Evolutionary conservation across 805 yeast species (phyloP), one percentile per base, ranked within the genome.

Genomic region (Starmerella bombi): DNA sequence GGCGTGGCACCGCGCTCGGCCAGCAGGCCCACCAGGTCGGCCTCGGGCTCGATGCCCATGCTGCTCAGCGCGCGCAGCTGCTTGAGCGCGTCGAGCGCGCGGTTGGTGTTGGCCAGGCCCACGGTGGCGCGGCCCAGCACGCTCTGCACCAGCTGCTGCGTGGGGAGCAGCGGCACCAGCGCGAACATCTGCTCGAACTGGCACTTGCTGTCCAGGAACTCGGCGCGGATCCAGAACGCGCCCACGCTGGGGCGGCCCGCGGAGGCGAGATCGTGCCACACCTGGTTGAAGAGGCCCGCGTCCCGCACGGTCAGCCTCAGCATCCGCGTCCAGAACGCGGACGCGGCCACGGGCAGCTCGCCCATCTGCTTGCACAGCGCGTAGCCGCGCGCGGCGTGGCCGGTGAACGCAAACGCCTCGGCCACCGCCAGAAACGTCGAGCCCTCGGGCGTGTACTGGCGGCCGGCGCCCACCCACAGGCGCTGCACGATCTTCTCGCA

Each of bases 391-490:
- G 32, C 40, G 16, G 53, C 38, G 25, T 39, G 38, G 32, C 40
- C 41, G 40, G 55, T 54, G 48, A 42, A 40, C 5, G 53, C 57
- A 41, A 46, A 57, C 9, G 53, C 50, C 21, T 53, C 48, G 7
- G 56, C 37, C 20, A 59, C 44, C 18, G 56, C 43, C 10, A 47
- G 34, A 12, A 57, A 42, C 1, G 60, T 47, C 23, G 51, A 39
- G 5, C 44, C 9, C 10, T 36, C 17, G 2, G 58, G 58, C 35
- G 40, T 38, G 27, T 50, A 17, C 3, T 33, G 33, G 15, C 25
- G 16, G 27, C 17, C 30, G 4, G 35, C 33, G 32, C 34, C 32
- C 16, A 46, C 44, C 65, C 65, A 61, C 5, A 56, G 42, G 22
- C 48, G 48, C 14, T 40, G 33, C 10, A 58, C 30, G 9, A 59